Conservation (phyloP, 495 filamentous ascomycete genomes). For the Tuber aestivum region DNA sequence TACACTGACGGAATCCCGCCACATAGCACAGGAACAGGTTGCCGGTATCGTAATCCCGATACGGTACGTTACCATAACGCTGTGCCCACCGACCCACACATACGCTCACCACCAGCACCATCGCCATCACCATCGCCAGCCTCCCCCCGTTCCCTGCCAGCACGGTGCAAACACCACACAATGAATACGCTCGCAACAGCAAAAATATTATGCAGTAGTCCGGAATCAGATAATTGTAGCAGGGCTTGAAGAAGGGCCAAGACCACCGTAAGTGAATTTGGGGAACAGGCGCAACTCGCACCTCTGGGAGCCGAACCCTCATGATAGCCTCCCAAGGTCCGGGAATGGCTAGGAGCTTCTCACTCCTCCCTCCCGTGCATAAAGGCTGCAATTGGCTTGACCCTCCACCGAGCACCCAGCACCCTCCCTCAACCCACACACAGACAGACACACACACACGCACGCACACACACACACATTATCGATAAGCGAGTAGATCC, state of each 20-base stretch:
- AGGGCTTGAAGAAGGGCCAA: not conserved
- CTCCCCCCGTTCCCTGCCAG: not conserved
- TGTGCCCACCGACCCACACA: not conserved
- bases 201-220: not conserved
- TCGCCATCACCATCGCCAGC: not conserved
- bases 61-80: not conserved
- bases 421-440: not conserved
- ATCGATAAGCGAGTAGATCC: slow-evolving; percentile 5
- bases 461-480: not conserved
- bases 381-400: not conserved
- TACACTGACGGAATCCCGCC: not conserved
- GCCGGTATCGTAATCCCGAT: too few relatives aligned
- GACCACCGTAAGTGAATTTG: not conserved
- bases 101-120: not conserved
- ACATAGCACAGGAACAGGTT: too few relatives aligned
- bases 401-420: not conserved
- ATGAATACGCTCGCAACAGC: not conserved
- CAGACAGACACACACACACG: not conserved
- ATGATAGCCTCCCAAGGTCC: not conserved
- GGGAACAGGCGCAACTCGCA: not conserved
- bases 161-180: not conserved
- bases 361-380: not conserved
- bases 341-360: not conserved
- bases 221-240: not conserved
- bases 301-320: too few relatives aligned